Evolutionary conservation across 768 basidiomycete species (phyloP).

Genomic region (Russula griseocarnosa): DNA sequence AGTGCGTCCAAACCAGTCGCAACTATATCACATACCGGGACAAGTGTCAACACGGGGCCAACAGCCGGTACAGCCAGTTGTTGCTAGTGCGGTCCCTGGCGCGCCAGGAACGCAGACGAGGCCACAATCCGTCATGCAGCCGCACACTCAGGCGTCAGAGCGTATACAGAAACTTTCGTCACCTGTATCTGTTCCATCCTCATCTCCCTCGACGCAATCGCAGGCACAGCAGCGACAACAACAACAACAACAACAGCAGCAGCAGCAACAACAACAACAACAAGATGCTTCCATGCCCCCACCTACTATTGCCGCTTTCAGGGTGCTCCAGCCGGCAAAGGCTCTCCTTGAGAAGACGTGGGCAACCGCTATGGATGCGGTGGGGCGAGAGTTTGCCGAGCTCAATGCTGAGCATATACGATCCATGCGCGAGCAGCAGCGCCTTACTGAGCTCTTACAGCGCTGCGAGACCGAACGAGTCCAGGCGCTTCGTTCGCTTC

Average conservation of each 20-base stretch:
- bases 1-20: background rate
- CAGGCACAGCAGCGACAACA: background rate
- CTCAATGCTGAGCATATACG: slow-evolving; percentile 5
- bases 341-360: slow-evolving; percentile 25
- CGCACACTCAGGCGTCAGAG: background rate
- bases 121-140: background rate
- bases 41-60: background rate
- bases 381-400: slow-evolving; percentile 14
- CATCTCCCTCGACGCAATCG: slow-evolving; percentile 3
- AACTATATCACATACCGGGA: background rate
- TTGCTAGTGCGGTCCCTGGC: background rate
- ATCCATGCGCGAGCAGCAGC: slow-evolving; percentile 2
- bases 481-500: slow-evolving; percentile 8
- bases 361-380: slow-evolving; percentile 13
- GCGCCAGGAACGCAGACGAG: slow-evolving; percentile 10
- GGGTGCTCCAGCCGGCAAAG: slow-evolving; percentile 24
- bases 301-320: slow-evolving; percentile 14
- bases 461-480: slow-evolving; percentile 12
- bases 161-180: background rate
- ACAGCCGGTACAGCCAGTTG: slow-evolving; percentile 4
- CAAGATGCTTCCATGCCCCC: background rate
- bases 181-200: background rate
- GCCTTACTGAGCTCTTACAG: background rate
- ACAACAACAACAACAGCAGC: background rate
- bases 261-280: background rate